Percentiles rank a stretch among this genome's conserved stretches.
phyloP scores from a whole-genome alignment of 2,329 filamentous ascomycete genomes.

The Diaporthe australafricana region DNA sequence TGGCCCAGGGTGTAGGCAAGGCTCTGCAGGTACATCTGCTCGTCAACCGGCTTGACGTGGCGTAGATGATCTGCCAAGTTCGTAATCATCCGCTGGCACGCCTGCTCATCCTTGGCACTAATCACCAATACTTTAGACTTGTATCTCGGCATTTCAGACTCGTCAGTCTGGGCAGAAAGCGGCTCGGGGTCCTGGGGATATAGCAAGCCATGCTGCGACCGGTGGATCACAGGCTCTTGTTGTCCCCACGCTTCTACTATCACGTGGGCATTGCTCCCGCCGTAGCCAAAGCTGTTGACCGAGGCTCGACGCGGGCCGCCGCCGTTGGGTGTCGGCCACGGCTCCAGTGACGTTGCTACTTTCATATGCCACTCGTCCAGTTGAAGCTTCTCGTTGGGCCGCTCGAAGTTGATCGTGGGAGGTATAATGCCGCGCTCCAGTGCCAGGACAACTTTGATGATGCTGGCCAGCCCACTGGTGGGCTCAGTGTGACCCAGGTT shows the following conservation, averaged over 20 bases:
- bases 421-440: constrained; percentile 39
- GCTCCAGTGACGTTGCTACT: constrained; percentile 37
- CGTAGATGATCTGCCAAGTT: no score
- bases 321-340: constrained; percentile 23
- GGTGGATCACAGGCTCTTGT: no score
- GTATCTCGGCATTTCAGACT: no score
- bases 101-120: no score
- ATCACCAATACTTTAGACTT: no score
- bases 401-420: constrained; percentile 40
- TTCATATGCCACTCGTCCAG: constrained; percentile 20
- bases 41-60: no score
- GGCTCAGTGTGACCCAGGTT: constrained; percentile 38
- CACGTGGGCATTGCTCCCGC: constrained; percentile 57
- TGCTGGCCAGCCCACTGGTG: neutral
- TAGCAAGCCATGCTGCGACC: neutral
- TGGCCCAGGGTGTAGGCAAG: no score
- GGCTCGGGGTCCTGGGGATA: constrained; percentile 5
- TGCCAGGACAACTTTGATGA: constrained; percentile 18
- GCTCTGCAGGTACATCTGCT: no score
- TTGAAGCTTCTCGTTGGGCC: constrained; percentile 31
- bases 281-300: constrained; percentile 58
- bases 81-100: no score
- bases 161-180: no score
- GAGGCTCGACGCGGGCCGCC: constrained; percentile 36
- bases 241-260: constrained; percentile 53